A percentile compares a stretch with the other conserved stretches of the same genome.
These are phyloP conservation scores for Pythium pyrilobum DNA, from an alignment of 352 stramenopile species.

Conservation along the genomic window DNA sequence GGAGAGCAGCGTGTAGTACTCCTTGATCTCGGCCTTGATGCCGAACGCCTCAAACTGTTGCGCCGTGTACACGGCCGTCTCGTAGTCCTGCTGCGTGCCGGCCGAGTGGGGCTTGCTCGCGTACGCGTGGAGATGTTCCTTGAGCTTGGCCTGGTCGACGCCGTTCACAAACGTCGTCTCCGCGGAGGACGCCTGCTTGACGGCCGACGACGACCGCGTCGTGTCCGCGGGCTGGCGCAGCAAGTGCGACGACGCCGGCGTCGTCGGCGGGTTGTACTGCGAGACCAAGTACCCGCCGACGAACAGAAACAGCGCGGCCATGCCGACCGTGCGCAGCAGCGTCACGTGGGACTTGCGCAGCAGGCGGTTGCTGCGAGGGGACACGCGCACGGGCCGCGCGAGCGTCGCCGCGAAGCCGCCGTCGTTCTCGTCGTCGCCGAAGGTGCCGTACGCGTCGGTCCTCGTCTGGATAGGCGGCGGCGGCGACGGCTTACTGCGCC, in stretches of 20 bases:
- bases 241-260: neutral
- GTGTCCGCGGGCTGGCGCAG: conserved; percentile 1
- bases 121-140: conserved; percentile 36
- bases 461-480: neutral
- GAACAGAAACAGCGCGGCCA: conserved; percentile 31
- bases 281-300: conserved; percentile 21
- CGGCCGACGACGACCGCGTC: neutral
- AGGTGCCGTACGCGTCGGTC: conserved; percentile 45
- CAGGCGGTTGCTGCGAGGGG: conserved; percentile 11
- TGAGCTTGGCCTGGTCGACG: conserved; percentile 23
- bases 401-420: neutral
- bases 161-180: conserved; percentile 32
- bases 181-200: no score
- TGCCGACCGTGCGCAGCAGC: conserved; percentile 9
- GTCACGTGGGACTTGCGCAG: neutral
- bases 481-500: neutral
- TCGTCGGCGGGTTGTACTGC: neutral
- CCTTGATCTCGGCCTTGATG: conserved; percentile 35
- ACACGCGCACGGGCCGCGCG: conserved; percentile 1
- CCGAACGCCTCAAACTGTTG: conserved; percentile 22
- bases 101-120: conserved; percentile 35
- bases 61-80: conserved; percentile 47
- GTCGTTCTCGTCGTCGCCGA: conserved; percentile 20
- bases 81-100: conserved; percentile 44
- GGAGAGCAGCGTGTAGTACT: conserved; percentile 50